These are phyloP conservation scores for Boletus sp. DNA, from an alignment of 1,284 basidiomycete genomes.

Conservation along the genomic window DNA sequence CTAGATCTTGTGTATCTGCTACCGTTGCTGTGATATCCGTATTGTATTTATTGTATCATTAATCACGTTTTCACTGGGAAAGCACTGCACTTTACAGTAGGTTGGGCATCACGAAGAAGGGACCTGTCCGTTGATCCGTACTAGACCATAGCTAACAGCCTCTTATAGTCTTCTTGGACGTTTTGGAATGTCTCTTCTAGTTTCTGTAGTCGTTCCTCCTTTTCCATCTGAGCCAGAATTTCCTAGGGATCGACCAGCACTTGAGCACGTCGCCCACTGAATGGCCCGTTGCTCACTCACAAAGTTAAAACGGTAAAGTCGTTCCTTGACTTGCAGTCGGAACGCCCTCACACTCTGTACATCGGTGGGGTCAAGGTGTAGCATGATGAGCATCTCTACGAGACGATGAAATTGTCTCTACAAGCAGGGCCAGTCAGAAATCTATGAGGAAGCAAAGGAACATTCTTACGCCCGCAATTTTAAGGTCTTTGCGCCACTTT, in stretches of 20 bases:
- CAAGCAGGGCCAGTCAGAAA: constrained; percentile 4
- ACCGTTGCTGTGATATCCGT: constrained; percentile 12
- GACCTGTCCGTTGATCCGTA: background rate
- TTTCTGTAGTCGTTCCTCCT: constrained; percentile 82
- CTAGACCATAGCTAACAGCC: constrained; percentile 63
- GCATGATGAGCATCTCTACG: constrained; percentile 86
- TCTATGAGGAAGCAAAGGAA: background rate
- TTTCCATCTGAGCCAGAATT: constrained; percentile 80
- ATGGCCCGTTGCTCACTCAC: constrained; percentile 44
- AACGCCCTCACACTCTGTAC: constrained; percentile 57
- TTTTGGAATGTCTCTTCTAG: constrained; percentile 91
- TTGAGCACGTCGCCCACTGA: constrained; percentile 3
- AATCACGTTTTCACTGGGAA: background rate
- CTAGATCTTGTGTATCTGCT: constrained; percentile 21
- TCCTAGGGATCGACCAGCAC: constrained; percentile 49
- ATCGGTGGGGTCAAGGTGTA: constrained; percentile 67
- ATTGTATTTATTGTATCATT: constrained; percentile 30
- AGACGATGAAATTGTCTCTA: constrained; percentile 91
- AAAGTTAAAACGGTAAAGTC: constrained; percentile 92
- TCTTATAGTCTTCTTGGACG: constrained; percentile 82
- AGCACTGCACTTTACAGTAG: constrained; percentile 2
- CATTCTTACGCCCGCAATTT: constrained; percentile 78
- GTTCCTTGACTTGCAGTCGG: constrained; percentile 86
- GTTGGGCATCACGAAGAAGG: background rate
- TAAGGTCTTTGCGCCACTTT: constrained; percentile 74